Conservation (phyloP, 176 grass and related monocot species). For the Elymus sibiricus region DNA sequence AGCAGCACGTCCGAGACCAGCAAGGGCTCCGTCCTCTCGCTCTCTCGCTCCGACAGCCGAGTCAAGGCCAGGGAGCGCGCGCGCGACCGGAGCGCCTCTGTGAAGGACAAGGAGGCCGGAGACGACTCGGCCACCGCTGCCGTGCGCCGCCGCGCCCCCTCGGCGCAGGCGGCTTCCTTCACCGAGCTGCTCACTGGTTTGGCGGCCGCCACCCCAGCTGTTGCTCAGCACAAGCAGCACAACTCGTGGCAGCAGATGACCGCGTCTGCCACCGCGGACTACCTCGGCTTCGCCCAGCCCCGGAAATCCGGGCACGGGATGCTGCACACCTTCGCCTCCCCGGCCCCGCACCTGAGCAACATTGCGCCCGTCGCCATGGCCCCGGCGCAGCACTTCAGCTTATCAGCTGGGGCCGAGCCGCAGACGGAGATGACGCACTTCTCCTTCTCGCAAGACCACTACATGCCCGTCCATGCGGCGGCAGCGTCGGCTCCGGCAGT, state of each 20-base stretch:
- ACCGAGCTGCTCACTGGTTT: constrained; percentile 76
- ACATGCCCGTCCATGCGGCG: constrained; percentile 47
- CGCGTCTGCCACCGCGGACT: constrained; percentile 44
- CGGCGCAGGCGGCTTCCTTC: constrained; percentile 53
- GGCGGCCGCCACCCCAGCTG: constrained; percentile 2
- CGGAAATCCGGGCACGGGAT: constrained; percentile 23
- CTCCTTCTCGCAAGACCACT: constrained; percentile 69
- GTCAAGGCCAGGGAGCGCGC: constrained; percentile 80
- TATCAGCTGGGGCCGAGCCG: background rate
- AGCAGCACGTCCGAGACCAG: constrained; percentile 91
- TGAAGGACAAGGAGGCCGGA: constrained; percentile 25
- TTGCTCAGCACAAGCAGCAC: constrained; percentile 33
- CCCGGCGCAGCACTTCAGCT: constrained; percentile 31
- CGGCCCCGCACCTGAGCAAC: constrained; percentile 40
- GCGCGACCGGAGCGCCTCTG: constrained; percentile 40
- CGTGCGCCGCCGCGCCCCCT: background rate
- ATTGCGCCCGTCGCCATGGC: constrained; percentile 17
- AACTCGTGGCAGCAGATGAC: constrained; percentile 32
- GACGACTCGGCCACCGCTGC: background rate
- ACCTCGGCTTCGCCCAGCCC: constrained; percentile 48
- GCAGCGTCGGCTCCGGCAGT: constrained; percentile 30
- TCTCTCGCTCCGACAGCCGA: constrained; percentile 73
- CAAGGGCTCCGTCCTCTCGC: constrained; percentile 83
- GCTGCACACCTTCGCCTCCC: constrained; percentile 34
- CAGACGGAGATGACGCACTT: constrained; percentile 69